Evolutionary conservation across 345 rosid species (phyloP), one percentile per base, ranked within the genome.

Genomic region (Gynandropsis gynandra): DNA sequence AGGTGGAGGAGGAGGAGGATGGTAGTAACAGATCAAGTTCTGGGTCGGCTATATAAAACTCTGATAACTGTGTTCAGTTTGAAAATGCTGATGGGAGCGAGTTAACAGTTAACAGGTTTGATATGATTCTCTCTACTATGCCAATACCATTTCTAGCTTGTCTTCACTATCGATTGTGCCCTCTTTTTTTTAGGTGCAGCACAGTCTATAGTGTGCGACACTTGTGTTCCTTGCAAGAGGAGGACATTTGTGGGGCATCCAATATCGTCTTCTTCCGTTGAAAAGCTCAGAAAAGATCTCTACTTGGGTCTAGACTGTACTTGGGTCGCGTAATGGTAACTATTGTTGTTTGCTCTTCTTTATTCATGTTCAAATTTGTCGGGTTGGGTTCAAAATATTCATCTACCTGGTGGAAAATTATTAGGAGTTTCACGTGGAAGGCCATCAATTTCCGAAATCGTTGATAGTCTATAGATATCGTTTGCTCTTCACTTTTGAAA

Each of bases 21-120:
- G 57, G 66, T 14, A 88, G 95, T 68, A 88, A 93, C 39, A 80
- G 92, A 44, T 93, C 97, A 10, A 93, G 99, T 71, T 93, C 97
- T n/a, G 99, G 99, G 1, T 93, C 99, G 7, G 99, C 92, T 46
- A 71, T 88, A 59, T 93, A 97, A 24, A 88, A 93, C 63, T 80
- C 97, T 0, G 97, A 93, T 73, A 93, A 97, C 77, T 85, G 95
- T 66, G 97, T 70, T 4, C 95, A 72, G 58, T 80, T 73, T 71
- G 83, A 78, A 15, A 61, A 79, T 56, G 77, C 73, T 12, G 90
- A 80, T 61, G 85, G 80, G 12, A 85, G 95, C 76, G 95, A 82
- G 52, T 74, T 85, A 76, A 78, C 90, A n/a, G n/a, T n/a, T 92
- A 77, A 81, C 90, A 82, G 87, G 95, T 85, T 73, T 52, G 67